phyloP scores from a whole-genome alignment of 2,329 filamentous ascomycete species.

The Pestalotiopsis sp. region DNA sequence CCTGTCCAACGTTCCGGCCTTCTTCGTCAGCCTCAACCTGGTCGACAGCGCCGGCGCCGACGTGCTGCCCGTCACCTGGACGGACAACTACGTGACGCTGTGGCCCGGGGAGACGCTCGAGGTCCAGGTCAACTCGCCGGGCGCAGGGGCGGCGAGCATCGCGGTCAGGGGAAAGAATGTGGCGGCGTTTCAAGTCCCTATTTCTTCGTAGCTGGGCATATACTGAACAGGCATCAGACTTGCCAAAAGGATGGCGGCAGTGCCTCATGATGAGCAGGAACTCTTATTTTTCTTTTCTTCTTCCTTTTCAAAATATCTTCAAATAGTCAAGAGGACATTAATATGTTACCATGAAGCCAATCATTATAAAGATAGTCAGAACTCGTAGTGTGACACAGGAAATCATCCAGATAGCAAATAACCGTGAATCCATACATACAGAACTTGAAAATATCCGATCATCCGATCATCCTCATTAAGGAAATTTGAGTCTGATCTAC shows the following conservation, averaged over 20 bases:
- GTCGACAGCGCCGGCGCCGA: constrained; percentile 44
- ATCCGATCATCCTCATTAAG: background rate
- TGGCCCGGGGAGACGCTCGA: constrained; percentile 54
- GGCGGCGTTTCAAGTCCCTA: background rate
- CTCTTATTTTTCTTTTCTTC: background rate
- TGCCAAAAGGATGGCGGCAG: background rate
- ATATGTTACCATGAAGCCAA: background rate
- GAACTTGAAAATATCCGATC: background rate
- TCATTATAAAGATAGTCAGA: too few species aligned
- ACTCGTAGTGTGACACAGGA: too few species aligned
- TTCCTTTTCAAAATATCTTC: background rate
- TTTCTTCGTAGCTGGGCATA: background rate
- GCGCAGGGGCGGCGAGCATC: background rate
- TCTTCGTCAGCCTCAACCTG: constrained; percentile 56
- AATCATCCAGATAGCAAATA: too few species aligned
- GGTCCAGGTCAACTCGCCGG: constrained; percentile 30
- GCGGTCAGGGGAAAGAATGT: background rate
- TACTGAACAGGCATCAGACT: too few species aligned
- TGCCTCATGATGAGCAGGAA: background rate
- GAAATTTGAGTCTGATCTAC: background rate
- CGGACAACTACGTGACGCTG: constrained; percentile 63
- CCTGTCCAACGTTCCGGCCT: constrained; percentile 49
- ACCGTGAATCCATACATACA: too few species aligned
- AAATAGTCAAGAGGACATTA: background rate
- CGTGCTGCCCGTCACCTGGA: constrained; percentile 55